Percentiles rank a stretch among this genome's conserved stretches.
Conservation (phyloP, 2,329 filamentous ascomycete species). For the Teratosphaeriaceae sp. region DNA sequence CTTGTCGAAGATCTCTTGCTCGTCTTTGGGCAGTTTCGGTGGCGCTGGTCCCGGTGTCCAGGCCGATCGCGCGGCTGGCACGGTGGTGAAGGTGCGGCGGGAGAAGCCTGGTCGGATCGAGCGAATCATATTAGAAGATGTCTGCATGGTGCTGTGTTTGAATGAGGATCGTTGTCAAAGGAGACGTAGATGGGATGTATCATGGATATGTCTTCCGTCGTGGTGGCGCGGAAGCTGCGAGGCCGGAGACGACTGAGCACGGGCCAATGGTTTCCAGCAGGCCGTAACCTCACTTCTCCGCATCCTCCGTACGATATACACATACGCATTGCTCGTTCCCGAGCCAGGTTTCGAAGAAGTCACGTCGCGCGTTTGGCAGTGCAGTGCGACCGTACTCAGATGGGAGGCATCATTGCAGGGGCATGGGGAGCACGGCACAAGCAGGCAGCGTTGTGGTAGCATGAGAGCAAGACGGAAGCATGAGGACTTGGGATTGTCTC, state of each 20-base stretch:
- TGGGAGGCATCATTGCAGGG: no score
- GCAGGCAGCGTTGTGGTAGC: no score
- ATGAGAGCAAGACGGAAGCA: no score
- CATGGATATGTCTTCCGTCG: not conserved
- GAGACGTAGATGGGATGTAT: not conserved
- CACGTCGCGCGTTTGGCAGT: not conserved
- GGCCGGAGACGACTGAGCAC: not conserved
- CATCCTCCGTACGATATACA: not conserved
- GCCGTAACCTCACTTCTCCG: not conserved
- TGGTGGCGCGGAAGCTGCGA: constrained; percentile 1
- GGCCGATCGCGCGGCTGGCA: constrained; percentile 4
- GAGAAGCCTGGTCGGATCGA: constrained; percentile 24
- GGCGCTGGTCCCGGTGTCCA: constrained; percentile 56
- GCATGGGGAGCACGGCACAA: no score
- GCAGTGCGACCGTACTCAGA: no score
- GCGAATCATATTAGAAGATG: constrained; percentile 12
- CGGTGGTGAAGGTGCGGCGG: constrained; percentile 15
- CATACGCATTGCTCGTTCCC: no score
- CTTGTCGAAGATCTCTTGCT: constrained; percentile 85
- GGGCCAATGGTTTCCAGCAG: not conserved
- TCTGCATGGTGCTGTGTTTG: not conserved
- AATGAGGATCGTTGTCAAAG: no score
- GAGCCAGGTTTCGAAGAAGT: not conserved
- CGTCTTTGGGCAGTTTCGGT: constrained; percentile 76
- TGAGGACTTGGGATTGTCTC: no score